phyloP scores from a whole-genome alignment of 805 yeast species.

The Candida nonsorbophila region DNA sequence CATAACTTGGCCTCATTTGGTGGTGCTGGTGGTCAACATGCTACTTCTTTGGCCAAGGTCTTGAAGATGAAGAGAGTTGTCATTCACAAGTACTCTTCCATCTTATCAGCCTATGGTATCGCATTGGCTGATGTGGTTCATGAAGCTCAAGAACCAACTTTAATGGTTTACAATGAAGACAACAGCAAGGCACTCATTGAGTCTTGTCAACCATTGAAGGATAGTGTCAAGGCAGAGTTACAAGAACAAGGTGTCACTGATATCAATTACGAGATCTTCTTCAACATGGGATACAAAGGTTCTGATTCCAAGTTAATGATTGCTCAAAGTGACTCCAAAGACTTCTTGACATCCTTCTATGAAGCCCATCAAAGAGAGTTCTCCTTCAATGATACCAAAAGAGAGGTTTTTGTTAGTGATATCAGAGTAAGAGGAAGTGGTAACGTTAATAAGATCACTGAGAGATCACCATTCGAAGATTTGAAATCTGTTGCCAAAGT shows the following conservation, averaged over 20 bases:
- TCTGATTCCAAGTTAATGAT: constrained; percentile 24
- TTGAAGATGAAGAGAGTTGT: constrained; percentile 66
- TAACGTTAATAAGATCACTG: constrained; percentile 35
- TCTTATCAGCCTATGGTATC: constrained; percentile 85
- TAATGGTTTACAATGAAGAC: constrained; percentile 31
- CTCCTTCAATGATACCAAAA: constrained; percentile 55
- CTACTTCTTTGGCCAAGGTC: constrained; percentile 66
- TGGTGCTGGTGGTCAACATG: constrained; percentile 94
- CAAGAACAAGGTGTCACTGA: constrained; percentile 9
- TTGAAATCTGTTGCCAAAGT: constrained; percentile 9
- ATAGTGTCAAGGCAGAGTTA: constrained; percentile 7
- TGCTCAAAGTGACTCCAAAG: constrained; percentile 11
- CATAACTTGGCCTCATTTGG: constrained; percentile 83
- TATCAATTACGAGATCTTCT: constrained; percentile 8
- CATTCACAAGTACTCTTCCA: constrained; percentile 77
- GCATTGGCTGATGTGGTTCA: constrained; percentile 80
- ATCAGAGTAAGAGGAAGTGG: constrained; percentile 70
- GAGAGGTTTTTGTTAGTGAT: constrained; percentile 64
- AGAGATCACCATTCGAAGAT: constrained; percentile 46
- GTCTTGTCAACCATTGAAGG: constrained; percentile 9
- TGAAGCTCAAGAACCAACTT: constrained; percentile 73
- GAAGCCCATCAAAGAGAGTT: constrained; percentile 63
- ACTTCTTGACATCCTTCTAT: constrained; percentile 43
- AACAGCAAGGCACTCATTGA: constrained; percentile 12
- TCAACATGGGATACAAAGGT: constrained; percentile 17